Percentiles rank a stretch among this genome's conserved stretches.
Evolutionary conservation across 2,329 filamentous ascomycete species (phyloP).

Genomic region (Rutstroemia sp.): DNA sequence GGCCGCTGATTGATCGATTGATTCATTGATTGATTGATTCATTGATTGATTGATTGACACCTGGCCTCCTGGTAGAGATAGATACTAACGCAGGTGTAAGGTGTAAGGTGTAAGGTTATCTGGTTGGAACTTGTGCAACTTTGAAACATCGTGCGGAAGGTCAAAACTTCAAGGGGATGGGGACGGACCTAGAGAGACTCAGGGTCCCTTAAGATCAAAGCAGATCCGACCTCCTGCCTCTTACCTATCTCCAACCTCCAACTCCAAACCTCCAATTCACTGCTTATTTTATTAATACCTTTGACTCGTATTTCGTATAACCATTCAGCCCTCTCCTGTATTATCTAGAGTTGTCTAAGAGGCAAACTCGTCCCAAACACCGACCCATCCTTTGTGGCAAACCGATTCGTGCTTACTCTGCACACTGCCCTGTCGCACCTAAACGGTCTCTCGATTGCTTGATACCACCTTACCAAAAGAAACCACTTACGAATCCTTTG

Average conservation of each 20-base stretch:
- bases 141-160: neutral
- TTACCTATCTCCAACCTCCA: neutral
- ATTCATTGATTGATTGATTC: too few species aligned
- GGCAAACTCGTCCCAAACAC: neutral
- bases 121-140: neutral
- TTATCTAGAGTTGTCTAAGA: neutral
- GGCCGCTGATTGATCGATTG: too few species aligned
- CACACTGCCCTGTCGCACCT: neutral
- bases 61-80: too few species aligned
- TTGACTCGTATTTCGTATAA: too few species aligned
- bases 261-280: too few species aligned
- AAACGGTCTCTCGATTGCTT: neutral
- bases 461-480: constrained; percentile 3
- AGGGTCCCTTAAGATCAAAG: neutral
- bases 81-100: too few species aligned
- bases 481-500: constrained; percentile 4
- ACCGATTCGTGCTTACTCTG: neutral
- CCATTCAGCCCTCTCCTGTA: too few species aligned
- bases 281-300: too few species aligned
- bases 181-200: neutral
- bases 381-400: neutral
- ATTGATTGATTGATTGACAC: too few species aligned
- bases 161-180: neutral
- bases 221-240: neutral
- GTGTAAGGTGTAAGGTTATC: too few species aligned